These are phyloP conservation scores for Sinapis alba DNA, from an alignment of 441 rosid species.

Conservation along the genomic window DNA sequence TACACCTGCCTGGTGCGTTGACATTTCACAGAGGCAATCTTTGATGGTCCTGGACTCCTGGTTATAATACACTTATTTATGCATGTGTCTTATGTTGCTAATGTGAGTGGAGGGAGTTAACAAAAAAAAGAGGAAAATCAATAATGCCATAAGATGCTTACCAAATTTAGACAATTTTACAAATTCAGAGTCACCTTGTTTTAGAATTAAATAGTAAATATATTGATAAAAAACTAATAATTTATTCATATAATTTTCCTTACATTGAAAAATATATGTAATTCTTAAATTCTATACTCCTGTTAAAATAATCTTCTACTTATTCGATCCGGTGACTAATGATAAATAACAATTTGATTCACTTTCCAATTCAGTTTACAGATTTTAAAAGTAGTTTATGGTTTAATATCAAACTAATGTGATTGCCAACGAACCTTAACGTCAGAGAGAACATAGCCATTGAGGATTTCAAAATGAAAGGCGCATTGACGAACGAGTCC, in stretches of 20 bases:
- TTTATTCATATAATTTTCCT: neutral
- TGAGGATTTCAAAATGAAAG: constrained; percentile 69
- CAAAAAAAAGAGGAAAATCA: neutral
- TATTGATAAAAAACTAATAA: neutral
- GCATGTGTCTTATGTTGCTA: neutral
- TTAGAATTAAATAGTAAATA: neutral
- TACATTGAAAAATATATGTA: neutral
- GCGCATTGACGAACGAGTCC: constrained; percentile 78
- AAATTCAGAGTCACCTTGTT: neutral
- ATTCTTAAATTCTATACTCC: too few relatives aligned
- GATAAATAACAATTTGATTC: neutral
- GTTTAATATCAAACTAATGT: neutral
- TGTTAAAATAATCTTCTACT: too few relatives aligned
- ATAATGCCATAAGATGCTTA: neutral
- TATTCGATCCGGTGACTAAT: neutral
- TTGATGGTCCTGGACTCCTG: neutral
- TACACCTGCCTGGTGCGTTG: neutral
- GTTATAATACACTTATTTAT: neutral
- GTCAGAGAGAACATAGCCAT: constrained; percentile 52
- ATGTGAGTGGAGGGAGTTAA: neutral
- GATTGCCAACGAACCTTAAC: constrained; percentile 48
- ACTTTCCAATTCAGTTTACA: neutral
- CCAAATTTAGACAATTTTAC: neutral
- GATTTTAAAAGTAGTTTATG: neutral
- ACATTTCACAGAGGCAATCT: neutral